A percentile compares a stretch with the other conserved stretches of the same genome.
Evolutionary conservation across 2,329 filamentous ascomycete genomes (phyloP).

Genomic region (Fonsecaea nubica): DNA sequence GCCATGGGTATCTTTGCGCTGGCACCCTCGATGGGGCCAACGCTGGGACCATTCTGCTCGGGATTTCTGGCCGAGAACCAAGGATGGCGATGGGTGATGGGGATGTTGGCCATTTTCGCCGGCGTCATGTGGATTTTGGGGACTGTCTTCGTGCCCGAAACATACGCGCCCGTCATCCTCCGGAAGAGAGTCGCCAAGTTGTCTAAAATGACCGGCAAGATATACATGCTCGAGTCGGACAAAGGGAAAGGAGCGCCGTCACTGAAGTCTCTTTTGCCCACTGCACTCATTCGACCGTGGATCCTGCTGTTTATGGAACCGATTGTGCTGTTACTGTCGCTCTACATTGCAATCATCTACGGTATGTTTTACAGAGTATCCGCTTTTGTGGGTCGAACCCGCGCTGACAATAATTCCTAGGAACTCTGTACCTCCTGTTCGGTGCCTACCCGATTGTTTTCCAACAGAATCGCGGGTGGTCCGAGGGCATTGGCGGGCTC

Average conservation of each 20-base stretch:
- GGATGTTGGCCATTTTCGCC: conserved; percentile 68
- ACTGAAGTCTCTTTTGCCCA: conserved; percentile 59
- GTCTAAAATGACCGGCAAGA: conserved; percentile 60
- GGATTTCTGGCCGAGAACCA: conserved; percentile 69
- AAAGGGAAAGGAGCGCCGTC: conserved; percentile 52
- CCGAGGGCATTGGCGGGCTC: conserved; percentile 64
- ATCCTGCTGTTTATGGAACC: conserved; percentile 73
- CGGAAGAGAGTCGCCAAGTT: conserved; percentile 60
- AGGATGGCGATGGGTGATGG: conserved; percentile 74
- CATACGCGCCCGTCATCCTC: conserved; percentile 64
- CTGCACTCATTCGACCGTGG: conserved; percentile 70
- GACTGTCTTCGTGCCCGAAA: conserved; percentile 63
- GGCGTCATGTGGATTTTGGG: conserved; percentile 65
- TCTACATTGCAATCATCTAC: conserved; percentile 63
- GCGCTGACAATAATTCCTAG: conserved; percentile 63
- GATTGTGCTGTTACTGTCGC: conserved; percentile 68
- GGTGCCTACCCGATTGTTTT: conserved; percentile 71
- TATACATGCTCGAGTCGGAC: conserved; percentile 63
- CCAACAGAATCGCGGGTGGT: conserved; percentile 65
- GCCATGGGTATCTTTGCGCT: conserved; percentile 70
- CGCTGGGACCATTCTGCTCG: conserved; percentile 68
- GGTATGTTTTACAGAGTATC: conserved; percentile 45
- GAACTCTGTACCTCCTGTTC: conserved; percentile 64
- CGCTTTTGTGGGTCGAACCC: conserved; percentile 62
- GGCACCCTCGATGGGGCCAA: conserved; percentile 71